These are phyloP conservation scores for Pythium phragmiticola DNA, from an alignment of 352 stramenopile species.

Conservation along the genomic window DNA sequence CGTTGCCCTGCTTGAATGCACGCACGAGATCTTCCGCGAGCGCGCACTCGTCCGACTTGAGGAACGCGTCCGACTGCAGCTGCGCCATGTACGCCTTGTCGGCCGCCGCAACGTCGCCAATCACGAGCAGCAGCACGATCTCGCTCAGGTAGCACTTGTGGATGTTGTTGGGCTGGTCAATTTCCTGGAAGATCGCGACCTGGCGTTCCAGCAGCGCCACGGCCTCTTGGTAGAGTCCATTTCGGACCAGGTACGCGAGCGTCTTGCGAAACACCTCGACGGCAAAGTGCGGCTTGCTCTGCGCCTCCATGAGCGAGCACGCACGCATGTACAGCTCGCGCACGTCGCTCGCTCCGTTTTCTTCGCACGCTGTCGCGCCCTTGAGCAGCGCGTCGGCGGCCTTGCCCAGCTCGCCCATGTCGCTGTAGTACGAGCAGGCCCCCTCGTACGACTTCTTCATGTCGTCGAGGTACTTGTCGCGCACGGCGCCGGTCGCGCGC, in stretches of 20 bases:
- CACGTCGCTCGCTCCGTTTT: constrained; percentile 46
- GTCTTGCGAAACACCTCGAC: constrained; percentile 82
- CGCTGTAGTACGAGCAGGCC: constrained; percentile 62
- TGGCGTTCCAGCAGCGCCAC: constrained; percentile 53
- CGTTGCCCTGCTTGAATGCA: constrained; percentile 76
- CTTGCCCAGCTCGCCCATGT: constrained; percentile 85
- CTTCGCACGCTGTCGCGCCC: constrained; percentile 48
- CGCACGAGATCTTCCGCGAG: constrained; percentile 74
- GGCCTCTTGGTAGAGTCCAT: constrained; percentile 41
- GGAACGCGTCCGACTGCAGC: constrained; percentile 73
- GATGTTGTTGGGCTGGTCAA: constrained; percentile 67
- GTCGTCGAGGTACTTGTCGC: constrained; percentile 39
- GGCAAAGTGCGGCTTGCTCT: constrained; percentile 82
- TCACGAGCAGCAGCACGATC: constrained; percentile 55
- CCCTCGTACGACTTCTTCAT: constrained; percentile 59
- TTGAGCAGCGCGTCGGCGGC: constrained; percentile 77
- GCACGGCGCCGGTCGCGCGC: constrained; percentile 29
- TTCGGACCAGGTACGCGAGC: constrained; percentile 68
- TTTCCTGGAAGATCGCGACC: constrained; percentile 51
- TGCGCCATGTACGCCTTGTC: constrained; percentile 76
- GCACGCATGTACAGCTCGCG: constrained; percentile 60
- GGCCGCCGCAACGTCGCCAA: constrained; percentile 66
- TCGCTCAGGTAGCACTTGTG: constrained; percentile 77
- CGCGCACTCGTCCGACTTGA: constrained; percentile 75
- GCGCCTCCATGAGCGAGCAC: constrained; percentile 72